Evolutionary conservation across 495 filamentous ascomycete genomes (phyloP).

Genomic region (Talaromyces borbonicus): DNA sequence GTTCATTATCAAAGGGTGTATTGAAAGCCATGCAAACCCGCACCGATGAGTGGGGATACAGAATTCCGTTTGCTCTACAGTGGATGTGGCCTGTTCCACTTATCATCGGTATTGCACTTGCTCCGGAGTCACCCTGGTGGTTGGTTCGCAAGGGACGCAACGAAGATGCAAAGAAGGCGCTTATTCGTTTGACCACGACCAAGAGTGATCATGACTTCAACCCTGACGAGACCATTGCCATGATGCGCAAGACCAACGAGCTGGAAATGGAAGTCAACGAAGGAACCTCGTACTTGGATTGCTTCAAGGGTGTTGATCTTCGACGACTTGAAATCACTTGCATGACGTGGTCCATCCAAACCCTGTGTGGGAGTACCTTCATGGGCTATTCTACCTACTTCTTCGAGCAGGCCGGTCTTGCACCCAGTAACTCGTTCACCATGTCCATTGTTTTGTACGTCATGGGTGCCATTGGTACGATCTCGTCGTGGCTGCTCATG

Average conservation of each 20-base stretch:
- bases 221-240: slow-evolving; percentile 55
- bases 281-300: slow-evolving; percentile 29
- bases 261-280: slow-evolving; percentile 41
- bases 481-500: slow-evolving; percentile 19
- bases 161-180: slow-evolving; percentile 48
- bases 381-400: slow-evolving; percentile 53
- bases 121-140: slow-evolving; percentile 70
- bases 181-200: slow-evolving; percentile 46
- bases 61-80: slow-evolving; percentile 56
- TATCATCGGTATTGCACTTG: slow-evolving; percentile 49
- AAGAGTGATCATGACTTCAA: slow-evolving; percentile 44
- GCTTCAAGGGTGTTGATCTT: slow-evolving; percentile 28
- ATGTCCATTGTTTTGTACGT: slow-evolving; percentile 18
- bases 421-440: slow-evolving; percentile 25
- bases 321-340: slow-evolving; percentile 28
- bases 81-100: slow-evolving; percentile 68
- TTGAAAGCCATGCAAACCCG: slow-evolving; percentile 9
- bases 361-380: background rate
- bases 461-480: slow-evolving; percentile 19
- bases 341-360: slow-evolving; percentile 4
- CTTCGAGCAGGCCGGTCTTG: slow-evolving; percentile 51
- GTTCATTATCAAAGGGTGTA: slow-evolving; percentile 54
- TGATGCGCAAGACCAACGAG: slow-evolving; percentile 64
- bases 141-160: slow-evolving; percentile 54
- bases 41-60: slow-evolving; percentile 47